Percentiles rank a stretch among this genome's conserved stretches.
Conservation (phyloP, 2,329 filamentous ascomycete species). For the Tolypocladium pustulatum region DNA sequence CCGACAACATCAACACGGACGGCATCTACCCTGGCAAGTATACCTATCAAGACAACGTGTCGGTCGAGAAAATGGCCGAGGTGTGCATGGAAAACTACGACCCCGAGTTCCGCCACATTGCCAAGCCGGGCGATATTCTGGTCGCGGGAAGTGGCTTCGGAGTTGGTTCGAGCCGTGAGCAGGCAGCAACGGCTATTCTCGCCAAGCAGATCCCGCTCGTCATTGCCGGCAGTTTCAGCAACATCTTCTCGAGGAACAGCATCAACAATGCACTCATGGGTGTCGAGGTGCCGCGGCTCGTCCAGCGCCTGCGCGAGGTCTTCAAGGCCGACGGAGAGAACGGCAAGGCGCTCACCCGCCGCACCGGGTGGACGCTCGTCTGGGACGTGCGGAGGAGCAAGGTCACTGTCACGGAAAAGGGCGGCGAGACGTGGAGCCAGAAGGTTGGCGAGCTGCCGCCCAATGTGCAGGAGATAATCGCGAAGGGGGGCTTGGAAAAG, state of each 20-base stretch:
- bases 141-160: slow-evolving; percentile 87
- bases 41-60: slow-evolving; percentile 81
- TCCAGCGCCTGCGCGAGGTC: slow-evolving; percentile 53
- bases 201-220: slow-evolving; percentile 74
- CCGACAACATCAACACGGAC: slow-evolving; percentile 79
- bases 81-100: slow-evolving; percentile 97
- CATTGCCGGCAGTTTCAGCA: slow-evolving; percentile 70
- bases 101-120: slow-evolving; percentile 50
- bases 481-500: slow-evolving; percentile 64
- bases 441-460: slow-evolving; percentile 75
- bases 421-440: slow-evolving; percentile 61
- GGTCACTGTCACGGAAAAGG: slow-evolving; percentile 61
- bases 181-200: slow-evolving; percentile 79
- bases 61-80: slow-evolving; percentile 69
- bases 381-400: slow-evolving; percentile 71
- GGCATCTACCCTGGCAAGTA: slow-evolving; percentile 86
- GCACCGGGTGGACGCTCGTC: slow-evolving; percentile 72
- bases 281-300: slow-evolving; percentile 57
- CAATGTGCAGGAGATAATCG: slow-evolving; percentile 81
- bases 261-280: slow-evolving; percentile 73
- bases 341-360: slow-evolving; percentile 50
- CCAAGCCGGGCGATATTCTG: slow-evolving; percentile 65
- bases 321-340: slow-evolving; percentile 32
- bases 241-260: slow-evolving; percentile 70
- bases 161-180: slow-evolving; percentile 66